Conservation (phyloP, 345 rosid genomes). For the Eucalyptus pauciflora region DNA sequence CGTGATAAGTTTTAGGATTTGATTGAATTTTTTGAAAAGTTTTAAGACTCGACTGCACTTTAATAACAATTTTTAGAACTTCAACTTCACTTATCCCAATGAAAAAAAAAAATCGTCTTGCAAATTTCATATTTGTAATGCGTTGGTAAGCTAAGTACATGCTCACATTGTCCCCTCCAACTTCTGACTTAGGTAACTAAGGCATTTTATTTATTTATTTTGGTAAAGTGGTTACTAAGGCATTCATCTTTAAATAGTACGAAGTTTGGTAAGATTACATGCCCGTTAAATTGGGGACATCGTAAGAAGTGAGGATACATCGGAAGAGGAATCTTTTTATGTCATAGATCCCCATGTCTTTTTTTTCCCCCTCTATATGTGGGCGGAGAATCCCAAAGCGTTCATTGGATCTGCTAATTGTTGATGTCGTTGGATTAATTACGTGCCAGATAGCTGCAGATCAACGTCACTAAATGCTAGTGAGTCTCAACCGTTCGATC, state of each 20-base stretch:
- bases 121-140: background rate
- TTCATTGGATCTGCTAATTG: background rate
- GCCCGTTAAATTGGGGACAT: background rate
- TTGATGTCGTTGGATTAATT: background rate
- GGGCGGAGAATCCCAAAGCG: background rate
- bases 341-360: background rate
- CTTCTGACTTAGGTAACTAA: background rate
- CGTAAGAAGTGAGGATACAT: background rate
- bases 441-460: background rate
- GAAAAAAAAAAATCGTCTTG: background rate
- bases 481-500: background rate
- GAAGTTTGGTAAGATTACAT: background rate
- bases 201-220: background rate
- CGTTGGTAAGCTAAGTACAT: background rate
- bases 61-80: too few relatives aligned
- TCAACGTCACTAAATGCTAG: background rate
- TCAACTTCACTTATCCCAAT: too few relatives aligned
- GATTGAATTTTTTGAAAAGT: too few relatives aligned
- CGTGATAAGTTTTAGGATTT: accelerated
- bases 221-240: background rate
- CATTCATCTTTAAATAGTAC: background rate
- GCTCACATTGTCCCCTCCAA: background rate
- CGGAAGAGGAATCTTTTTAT: background rate
- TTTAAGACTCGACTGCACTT: accelerated
- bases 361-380: background rate